A percentile compares a stretch with the other conserved stretches of the same genome.
Conservation (phyloP, 805 yeast species). For the Saccharomycopsis malanga region DNA sequence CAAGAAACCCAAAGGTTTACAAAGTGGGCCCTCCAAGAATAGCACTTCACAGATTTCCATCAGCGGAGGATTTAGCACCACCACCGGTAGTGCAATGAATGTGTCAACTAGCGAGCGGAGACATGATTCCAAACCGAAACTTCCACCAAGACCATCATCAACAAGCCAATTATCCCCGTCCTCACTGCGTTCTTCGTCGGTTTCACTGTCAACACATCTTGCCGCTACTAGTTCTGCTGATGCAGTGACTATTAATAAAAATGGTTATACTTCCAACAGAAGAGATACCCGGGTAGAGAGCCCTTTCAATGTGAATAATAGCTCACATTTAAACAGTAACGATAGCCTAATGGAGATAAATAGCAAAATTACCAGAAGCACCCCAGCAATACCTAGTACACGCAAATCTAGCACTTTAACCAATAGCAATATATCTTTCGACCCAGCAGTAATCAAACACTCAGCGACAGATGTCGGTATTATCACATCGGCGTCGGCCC, state of each 20-base stretch:
- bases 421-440: neutral
- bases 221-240: too few species aligned
- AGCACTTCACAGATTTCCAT: neutral
- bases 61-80: neutral
- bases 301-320: too few species aligned
- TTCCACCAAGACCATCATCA: too few species aligned
- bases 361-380: neutral
- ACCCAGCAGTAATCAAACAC: conserved; percentile 7
- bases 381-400: neutral
- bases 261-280: too few species aligned
- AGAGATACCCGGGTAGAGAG: too few species aligned
- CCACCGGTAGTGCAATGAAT: neutral
- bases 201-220: too few species aligned
- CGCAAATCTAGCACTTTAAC: neutral
- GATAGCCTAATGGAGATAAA: neutral
- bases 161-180: too few species aligned
- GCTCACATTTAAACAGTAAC: too few species aligned
- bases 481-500: conserved; percentile 7
- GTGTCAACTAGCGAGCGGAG: too few species aligned
- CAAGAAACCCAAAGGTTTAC: conserved; percentile 10
- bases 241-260: too few species aligned
- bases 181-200: too few species aligned
- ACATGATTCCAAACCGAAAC: neutral
- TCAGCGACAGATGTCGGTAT: conserved; percentile 19
- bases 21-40: conserved; percentile 1